Evolutionary conservation across 2,329 filamentous ascomycete species (phyloP).

Genomic region (Arthrobotrys sphaeroides): DNA sequence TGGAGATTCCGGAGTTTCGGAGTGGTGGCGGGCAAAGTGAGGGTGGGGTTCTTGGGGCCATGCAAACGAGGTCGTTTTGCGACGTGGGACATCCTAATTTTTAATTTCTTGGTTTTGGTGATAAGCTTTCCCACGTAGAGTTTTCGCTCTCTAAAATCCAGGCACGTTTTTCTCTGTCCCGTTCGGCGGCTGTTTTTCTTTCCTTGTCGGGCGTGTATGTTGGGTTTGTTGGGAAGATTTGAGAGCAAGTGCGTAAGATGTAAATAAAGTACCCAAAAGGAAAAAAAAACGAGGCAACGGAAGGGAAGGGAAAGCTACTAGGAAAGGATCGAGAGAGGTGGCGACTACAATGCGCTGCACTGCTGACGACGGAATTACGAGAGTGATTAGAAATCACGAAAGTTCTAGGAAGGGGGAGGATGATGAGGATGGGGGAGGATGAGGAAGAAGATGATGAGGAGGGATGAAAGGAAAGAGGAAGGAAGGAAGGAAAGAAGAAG

Average conservation of each 20-base stretch:
- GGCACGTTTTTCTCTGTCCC: background rate
- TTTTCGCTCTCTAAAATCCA: background rate
- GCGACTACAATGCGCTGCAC: constrained; percentile 43
- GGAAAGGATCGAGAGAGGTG: constrained; percentile 42
- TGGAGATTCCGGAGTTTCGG: constrained; percentile 49
- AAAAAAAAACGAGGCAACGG: constrained; percentile 6
- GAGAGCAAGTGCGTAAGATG: background rate
- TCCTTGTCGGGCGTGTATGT: background rate
- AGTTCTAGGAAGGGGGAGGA: constrained; percentile 7
- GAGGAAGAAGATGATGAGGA: background rate
- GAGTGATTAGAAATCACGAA: constrained; percentile 40
- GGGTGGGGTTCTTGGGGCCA: constrained; percentile 41
- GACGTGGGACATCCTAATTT: constrained; percentile 36
- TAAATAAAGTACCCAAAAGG: constrained; percentile 52
- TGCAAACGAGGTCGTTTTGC: constrained; percentile 50
- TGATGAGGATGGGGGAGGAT: background rate
- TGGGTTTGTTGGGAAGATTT: constrained; percentile 12
- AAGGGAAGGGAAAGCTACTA: constrained; percentile 1
- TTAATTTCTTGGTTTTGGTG: constrained; percentile 11
- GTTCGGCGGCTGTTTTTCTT: background rate
- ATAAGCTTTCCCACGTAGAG: background rate
- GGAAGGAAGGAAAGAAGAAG: background rate
- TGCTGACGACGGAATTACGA: constrained; percentile 13
- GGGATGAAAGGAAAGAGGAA: background rate
- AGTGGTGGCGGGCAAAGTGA: constrained; percentile 41